Conservation (phyloP, 805 yeast species). For the Suhomyces vadensis region DNA sequence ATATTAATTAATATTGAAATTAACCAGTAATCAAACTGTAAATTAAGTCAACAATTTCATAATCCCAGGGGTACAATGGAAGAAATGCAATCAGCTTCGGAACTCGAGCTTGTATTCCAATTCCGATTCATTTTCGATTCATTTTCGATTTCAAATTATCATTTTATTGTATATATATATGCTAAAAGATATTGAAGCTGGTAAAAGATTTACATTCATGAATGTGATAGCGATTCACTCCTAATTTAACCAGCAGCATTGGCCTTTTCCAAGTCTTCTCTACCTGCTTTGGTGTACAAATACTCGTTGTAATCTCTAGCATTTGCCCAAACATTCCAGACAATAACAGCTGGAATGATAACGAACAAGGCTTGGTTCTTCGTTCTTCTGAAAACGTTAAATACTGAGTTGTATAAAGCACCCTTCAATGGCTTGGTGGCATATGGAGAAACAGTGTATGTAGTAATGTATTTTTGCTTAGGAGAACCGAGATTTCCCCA, state of each 20-base stretch:
- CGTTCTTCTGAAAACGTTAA: slow-evolving; percentile 93
- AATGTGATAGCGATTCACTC: slow-evolving; percentile 18
- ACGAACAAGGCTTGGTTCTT: slow-evolving; percentile 80
- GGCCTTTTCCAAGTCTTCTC: slow-evolving; percentile 83
- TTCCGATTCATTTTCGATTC: too few species aligned
- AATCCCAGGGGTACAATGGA: too few species aligned
- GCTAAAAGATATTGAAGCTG: neutral
- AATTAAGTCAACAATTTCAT: too few species aligned
- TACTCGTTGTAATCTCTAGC: slow-evolving; percentile 90
- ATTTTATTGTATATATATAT: too few species aligned
- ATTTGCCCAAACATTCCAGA: slow-evolving; percentile 84
- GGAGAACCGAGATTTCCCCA: slow-evolving; percentile 94
- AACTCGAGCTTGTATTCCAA: too few species aligned
- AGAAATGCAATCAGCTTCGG: too few species aligned
- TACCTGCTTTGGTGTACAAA: slow-evolving; percentile 97
- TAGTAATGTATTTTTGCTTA: slow-evolving; percentile 80
- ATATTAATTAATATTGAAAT: neutral
- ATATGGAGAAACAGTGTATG: slow-evolving; percentile 89
- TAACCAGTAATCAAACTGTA: neutral
- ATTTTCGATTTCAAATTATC: too few species aligned
- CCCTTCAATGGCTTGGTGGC: slow-evolving; percentile 94
- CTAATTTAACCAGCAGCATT: too few species aligned
- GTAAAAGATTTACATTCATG: neutral
- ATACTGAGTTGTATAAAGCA: slow-evolving; percentile 77
- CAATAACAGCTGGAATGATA: slow-evolving; percentile 71